These are phyloP conservation scores for Ophiobolus disseminans DNA, from an alignment of 2,329 filamentous ascomycete species.

Conservation along the genomic window DNA sequence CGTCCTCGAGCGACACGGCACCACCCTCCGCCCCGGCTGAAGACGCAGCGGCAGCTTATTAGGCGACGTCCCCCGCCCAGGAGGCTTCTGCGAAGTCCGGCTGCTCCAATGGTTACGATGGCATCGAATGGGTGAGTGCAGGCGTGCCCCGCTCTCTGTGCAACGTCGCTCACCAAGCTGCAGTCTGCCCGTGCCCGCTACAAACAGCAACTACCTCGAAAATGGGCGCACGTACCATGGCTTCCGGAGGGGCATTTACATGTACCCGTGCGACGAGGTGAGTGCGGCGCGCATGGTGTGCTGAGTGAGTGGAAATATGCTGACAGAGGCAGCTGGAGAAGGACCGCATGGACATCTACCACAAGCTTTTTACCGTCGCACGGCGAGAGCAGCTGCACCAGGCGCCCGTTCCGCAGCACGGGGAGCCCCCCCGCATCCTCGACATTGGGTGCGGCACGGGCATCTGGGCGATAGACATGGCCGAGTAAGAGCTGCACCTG, in stretches of 20 bases:
- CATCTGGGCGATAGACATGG: conserved; percentile 90
- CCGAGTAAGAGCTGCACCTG: conserved; percentile 63
- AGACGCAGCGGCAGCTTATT: conserved; percentile 21
- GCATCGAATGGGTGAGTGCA: conserved; percentile 53
- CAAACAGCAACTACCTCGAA: conserved; percentile 61
- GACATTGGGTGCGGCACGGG: conserved; percentile 85
- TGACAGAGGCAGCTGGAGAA: conserved; percentile 66
- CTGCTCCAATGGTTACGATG: conserved; percentile 53
- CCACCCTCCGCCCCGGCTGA: conserved; percentile 15
- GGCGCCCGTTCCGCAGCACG: conserved; percentile 52
- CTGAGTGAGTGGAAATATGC: background rate
- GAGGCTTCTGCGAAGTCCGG: conserved; percentile 30
- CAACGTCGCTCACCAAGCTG: conserved; percentile 22
- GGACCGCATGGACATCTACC: conserved; percentile 81
- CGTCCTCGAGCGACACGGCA: conserved; percentile 11
- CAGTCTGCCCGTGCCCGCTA: conserved; percentile 49
- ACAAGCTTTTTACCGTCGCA: conserved; percentile 75
- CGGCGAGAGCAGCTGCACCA: conserved; percentile 60
- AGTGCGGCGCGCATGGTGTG: conserved; percentile 26
- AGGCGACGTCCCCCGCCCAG: conserved; percentile 24
- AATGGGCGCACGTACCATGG: conserved; percentile 75
- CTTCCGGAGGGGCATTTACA: conserved; percentile 72
- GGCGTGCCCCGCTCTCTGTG: conserved; percentile 41
- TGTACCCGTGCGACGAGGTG: conserved; percentile 80
- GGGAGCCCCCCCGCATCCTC: conserved; percentile 59